Percentiles rank a stretch among this genome's conserved stretches.
Conservation (phyloP, 2,329 filamentous ascomycete species). For the Colletotrichum gigasporum region DNA sequence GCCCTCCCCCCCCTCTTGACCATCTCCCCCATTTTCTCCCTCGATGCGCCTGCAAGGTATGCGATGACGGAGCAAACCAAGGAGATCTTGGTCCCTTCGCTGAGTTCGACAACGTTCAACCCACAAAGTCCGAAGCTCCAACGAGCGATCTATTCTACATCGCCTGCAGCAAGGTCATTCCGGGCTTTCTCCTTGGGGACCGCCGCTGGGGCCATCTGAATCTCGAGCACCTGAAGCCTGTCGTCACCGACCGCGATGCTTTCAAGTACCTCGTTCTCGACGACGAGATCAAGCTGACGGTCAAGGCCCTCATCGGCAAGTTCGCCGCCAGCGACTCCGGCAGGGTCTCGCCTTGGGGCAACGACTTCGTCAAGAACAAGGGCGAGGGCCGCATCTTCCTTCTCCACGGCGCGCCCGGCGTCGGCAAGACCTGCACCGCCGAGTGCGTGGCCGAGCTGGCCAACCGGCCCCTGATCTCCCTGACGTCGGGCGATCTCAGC, state of each 20-base stretch:
- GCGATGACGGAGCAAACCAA: constrained; percentile 36
- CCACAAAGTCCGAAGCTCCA: constrained; percentile 46
- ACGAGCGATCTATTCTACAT: constrained; percentile 54
- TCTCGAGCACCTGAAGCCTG: constrained; percentile 48
- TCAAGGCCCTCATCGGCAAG: constrained; percentile 57
- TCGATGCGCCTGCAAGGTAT: constrained; percentile 52
- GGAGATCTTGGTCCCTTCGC: constrained; percentile 44
- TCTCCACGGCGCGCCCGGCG: constrained; percentile 62
- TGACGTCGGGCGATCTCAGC: constrained; percentile 60
- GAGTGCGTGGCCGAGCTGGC: constrained; percentile 63
- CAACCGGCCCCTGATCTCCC: constrained; percentile 58
- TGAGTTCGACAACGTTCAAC: constrained; percentile 52
- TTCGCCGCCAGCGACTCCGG: constrained; percentile 50
- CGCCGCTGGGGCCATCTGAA: constrained; percentile 55
- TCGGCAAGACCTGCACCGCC: constrained; percentile 66
- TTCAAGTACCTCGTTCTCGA: constrained; percentile 62
- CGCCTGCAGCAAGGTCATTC: constrained; percentile 53
- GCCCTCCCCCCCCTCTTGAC: constrained; percentile 37
- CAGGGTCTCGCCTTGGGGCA: constrained; percentile 54
- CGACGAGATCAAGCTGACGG: constrained; percentile 56
- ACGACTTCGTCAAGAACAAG: constrained; percentile 45
- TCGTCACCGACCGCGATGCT: constrained; percentile 55
- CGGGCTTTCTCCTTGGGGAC: constrained; percentile 56
- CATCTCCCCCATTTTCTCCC: constrained; percentile 51
- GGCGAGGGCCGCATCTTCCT: constrained; percentile 60